Percentiles rank a stretch among this genome's conserved stretches.
These are phyloP conservation scores for Kalanchoe fedtschenkoi DNA, from an alignment of 164 flowering plant genomes.

Conservation along the genomic window DNA sequence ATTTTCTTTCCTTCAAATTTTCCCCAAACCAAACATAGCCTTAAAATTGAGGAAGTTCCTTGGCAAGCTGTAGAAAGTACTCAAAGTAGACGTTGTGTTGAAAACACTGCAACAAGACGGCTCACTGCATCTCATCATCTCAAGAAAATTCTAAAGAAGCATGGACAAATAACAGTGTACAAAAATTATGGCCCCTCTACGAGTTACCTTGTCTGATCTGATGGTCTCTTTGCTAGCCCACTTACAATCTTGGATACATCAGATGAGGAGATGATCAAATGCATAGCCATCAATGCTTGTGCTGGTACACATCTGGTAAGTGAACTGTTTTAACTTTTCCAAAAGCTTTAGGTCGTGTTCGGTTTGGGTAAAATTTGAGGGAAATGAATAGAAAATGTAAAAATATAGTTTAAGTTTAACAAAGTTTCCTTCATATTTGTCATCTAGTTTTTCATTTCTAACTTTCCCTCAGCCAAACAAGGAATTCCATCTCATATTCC, in stretches of 20 bases:
- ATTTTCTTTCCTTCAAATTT: no score
- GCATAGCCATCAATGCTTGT: constrained; percentile 42
- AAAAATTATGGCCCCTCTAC: constrained; percentile 36
- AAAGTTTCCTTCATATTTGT: no score
- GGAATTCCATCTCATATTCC: no score
- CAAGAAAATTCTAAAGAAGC: constrained; percentile 40
- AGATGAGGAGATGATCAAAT: constrained; percentile 45
- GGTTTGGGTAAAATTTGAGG: no score
- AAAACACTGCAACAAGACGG: constrained; percentile 8
- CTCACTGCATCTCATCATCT: constrained; percentile 18
- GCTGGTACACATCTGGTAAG: constrained; percentile 46
- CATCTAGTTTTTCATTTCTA: no score
- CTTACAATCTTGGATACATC: constrained; percentile 24
- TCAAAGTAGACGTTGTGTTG: constrained; percentile 14
- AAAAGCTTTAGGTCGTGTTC: not conserved
- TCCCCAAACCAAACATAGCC: no score
- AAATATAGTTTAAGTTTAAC: no score
- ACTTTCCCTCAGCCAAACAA: no score
- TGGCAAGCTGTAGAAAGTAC: constrained; percentile 12
- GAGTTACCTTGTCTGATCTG: constrained; percentile 43
- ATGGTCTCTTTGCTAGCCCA: constrained; percentile 30
- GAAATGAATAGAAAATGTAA: no score
- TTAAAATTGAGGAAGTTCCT: constrained; percentile 36
- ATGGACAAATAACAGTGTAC: constrained; percentile 37
- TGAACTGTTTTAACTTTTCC: not conserved